A percentile compares a stretch with the other conserved stretches of the same genome.
Evolutionary conservation across 306 rosid species (phyloP).

Genomic region (Acacia crassicarpa): DNA sequence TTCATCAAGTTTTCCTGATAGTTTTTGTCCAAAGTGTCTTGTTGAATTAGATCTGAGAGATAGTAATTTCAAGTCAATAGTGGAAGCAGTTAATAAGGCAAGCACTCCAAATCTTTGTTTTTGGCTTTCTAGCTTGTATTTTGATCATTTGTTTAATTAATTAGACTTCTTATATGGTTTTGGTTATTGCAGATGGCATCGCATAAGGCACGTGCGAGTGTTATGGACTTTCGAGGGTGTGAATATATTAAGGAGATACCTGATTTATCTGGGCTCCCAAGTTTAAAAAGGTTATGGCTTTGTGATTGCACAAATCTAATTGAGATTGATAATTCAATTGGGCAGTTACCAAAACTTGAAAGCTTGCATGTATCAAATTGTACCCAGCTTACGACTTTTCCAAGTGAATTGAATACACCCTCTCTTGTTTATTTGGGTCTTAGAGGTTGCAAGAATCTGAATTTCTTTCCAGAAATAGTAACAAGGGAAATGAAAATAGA

Average conservation of each 20-base stretch:
- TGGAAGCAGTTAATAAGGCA: not conserved
- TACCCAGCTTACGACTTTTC: too few species aligned
- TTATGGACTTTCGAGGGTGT: not conserved
- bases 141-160: too few species aligned
- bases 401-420: too few species aligned
- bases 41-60: not conserved
- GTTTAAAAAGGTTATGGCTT: too few species aligned
- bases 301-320: too few species aligned
- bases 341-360: too few species aligned
- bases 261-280: too few species aligned
- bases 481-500: too few species aligned
- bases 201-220: not conserved
- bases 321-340: too few species aligned
- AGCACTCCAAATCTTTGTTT: not conserved
- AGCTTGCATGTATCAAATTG: rapidly evolving
- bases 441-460: too few species aligned
- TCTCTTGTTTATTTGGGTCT: too few species aligned
- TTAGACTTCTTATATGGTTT: not conserved
- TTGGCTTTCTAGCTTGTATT: not conserved
- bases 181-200: not conserved
- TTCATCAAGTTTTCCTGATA: not conserved
- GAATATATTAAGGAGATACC: not conserved
- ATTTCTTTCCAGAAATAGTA: too few species aligned
- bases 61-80: not conserved
- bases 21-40: not conserved